A percentile compares a stretch with the other conserved stretches of the same genome.
Conservation (phyloP, 1,284 basidiomycete genomes). For the Fistulina hepatica region DNA sequence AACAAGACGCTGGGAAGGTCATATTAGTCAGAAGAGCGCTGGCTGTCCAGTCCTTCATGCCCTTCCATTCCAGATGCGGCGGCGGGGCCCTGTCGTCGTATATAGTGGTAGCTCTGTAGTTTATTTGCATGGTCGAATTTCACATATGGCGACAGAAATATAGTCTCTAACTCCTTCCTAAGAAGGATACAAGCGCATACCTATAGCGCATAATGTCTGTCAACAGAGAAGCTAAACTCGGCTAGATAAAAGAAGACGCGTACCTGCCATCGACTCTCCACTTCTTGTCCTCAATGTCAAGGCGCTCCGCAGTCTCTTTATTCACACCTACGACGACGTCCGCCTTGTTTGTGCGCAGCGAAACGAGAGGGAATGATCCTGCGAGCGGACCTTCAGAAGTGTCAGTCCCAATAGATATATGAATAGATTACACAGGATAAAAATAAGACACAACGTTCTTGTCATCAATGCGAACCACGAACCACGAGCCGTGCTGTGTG, state of each 20-base stretch:
- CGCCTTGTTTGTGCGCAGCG: slow-evolving; percentile 90
- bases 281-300: slow-evolving; percentile 60
- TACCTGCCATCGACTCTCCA: slow-evolving; percentile 81
- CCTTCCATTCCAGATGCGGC: no score
- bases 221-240: background rate
- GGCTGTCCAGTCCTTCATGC: no score
- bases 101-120: no score
- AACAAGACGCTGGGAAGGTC: background rate
- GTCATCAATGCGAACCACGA: no score
- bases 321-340: slow-evolving; percentile 83
- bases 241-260: slow-evolving; percentile 27
- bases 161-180: slow-evolving; percentile 5
- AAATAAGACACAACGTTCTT: no score
- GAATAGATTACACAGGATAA: no score
- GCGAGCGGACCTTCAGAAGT: slow-evolving; percentile 64
- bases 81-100: no score
- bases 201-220: background rate
- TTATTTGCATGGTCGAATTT: background rate
- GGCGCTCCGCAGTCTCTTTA: slow-evolving; percentile 47
- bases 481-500: no score
- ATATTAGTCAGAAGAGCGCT: slow-evolving; percentile 5
- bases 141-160: background rate
- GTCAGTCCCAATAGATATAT: no score
- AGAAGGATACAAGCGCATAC: slow-evolving; percentile 14
- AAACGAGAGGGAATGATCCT: slow-evolving; percentile 72